Evolutionary conservation across 345 rosid genomes (phyloP), one percentile per base, ranked within the genome.

Genomic region (Citrus maxima): DNA sequence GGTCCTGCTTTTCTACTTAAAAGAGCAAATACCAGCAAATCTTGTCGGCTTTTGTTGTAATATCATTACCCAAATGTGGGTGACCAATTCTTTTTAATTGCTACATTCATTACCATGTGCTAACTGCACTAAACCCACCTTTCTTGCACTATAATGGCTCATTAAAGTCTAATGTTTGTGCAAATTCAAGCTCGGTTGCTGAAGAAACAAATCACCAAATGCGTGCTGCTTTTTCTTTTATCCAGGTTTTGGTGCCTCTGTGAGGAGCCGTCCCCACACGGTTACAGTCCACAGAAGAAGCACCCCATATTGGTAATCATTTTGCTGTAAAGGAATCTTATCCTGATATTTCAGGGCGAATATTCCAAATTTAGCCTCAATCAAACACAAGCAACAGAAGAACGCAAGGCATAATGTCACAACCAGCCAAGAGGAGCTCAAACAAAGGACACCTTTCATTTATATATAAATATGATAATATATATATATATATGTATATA

Each of bases 391-490:
- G 32, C 38, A 22, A 34, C 2, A 1, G 40, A 54, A 34, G 58
- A 46, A 46, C 51, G 18, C 18, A 13, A 13, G 14, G 5, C 51
- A 46, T 12, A 46, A 3, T 46, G 2, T 32, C 61, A 10, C 61
- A 75, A 79, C n/a, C 71, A 74, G 74, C 87, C 81, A 69, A 69
- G 80, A 35, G 5, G 49, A 74, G 59, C 80, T 73, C 78, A 79
- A 80, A 82, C 85, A 80, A 82, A 82, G 71, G 19, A 22, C 32
- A 32, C 79, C 63, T 85, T 84, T 76, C 85, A 82, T 18, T 4
- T 54, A 18, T 51, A 51, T 5, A 5, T 51, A 42, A n/a, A n/a
- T n/a, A n/a, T n/a, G n/a, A n/a, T n/a, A n/a, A 25, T 54, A 18
- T 51, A 51, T 5, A 5, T 51, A 42, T 42, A 42, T 42, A 12